phyloP scores from a whole-genome alignment of 1,284 basidiomycete species.

The Neonothopanus nambi region DNA sequence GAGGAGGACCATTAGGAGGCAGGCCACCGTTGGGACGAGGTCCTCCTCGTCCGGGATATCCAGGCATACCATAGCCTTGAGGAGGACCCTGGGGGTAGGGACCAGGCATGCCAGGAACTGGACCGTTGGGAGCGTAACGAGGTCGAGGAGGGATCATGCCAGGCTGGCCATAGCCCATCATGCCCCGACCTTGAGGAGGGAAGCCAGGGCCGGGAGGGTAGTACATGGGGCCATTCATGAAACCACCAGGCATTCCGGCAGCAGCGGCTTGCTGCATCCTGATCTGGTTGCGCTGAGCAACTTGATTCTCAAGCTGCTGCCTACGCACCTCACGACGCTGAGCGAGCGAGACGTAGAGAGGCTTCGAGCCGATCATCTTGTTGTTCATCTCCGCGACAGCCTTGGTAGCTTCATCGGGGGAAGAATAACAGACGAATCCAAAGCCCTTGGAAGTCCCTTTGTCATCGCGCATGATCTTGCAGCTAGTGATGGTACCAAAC shows the following conservation, averaged over 20 bases:
- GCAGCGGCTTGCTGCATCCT: slow-evolving; percentile 92
- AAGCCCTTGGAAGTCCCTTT: slow-evolving; percentile 93
- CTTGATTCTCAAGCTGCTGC: slow-evolving; percentile 98
- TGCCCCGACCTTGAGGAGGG: slow-evolving; percentile 79
- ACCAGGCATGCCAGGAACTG: slow-evolving; percentile 76
- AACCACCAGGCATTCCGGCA: slow-evolving; percentile 80
- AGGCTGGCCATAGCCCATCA: slow-evolving; percentile 83
- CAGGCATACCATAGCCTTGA: slow-evolving; percentile 67
- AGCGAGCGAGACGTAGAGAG: slow-evolving; percentile 97
- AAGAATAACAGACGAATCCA: slow-evolving; percentile 99
- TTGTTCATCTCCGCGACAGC: slow-evolving; percentile 99
- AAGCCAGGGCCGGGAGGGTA: slow-evolving; percentile 86
- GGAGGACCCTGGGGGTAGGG: slow-evolving; percentile 68
- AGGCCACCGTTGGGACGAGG: slow-evolving; percentile 47
- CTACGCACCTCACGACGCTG: slow-evolving; percentile 98
- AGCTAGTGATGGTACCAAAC: slow-evolving; percentile 96
- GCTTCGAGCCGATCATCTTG: slow-evolving; percentile 99
- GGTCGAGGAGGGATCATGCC: slow-evolving; percentile 88
- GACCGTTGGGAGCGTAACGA: slow-evolving; percentile 76
- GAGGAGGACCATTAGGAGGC: slow-evolving; percentile 50
- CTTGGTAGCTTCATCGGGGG: slow-evolving; percentile 99
- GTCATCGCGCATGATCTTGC: slow-evolving; percentile 99
- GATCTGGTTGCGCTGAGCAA: slow-evolving; percentile 94
- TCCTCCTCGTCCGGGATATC: slow-evolving; percentile 57
- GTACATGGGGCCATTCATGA: slow-evolving; percentile 85